Evolutionary conservation across 768 basidiomycete genomes (phyloP).

Genomic region (Serendipita sp.): DNA sequence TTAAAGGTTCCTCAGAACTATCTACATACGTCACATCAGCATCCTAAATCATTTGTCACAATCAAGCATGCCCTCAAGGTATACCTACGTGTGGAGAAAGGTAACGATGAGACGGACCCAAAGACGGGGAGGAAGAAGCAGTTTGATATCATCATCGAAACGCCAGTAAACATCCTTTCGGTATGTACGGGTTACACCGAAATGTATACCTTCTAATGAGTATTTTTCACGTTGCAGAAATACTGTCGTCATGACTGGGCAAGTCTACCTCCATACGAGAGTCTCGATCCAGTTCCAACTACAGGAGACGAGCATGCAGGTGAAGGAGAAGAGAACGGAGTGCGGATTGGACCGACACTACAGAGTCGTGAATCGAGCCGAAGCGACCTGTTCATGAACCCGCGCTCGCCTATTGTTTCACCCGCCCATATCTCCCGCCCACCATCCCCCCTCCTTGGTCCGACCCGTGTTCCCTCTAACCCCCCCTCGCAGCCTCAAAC

Average conservation of each 20-base stretch:
- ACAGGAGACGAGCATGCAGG: too few relatives aligned
- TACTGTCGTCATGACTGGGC: background rate
- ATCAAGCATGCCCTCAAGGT: constrained; percentile 69
- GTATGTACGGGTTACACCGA: constrained; percentile 27
- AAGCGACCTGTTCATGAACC: background rate
- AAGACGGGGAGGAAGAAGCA: constrained; percentile 61
- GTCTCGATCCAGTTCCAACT: background rate
- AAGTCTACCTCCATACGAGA: background rate
- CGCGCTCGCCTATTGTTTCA: background rate
- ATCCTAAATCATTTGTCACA: constrained; percentile 54
- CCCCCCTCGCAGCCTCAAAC: background rate
- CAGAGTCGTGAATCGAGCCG: background rate
- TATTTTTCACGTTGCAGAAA: background rate
- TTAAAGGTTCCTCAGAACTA: constrained; percentile 43
- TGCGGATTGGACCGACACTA: background rate
- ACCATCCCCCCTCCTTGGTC: background rate
- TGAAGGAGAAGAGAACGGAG: background rate
- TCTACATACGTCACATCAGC: constrained; percentile 67
- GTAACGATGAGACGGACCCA: constrained; percentile 49
- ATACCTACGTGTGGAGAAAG: constrained; percentile 66
- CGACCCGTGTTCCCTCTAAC: background rate
- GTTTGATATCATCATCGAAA: constrained; percentile 76
- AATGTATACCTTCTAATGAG: background rate
- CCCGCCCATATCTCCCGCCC: background rate
- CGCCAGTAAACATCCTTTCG: constrained; percentile 74